Evolutionary conservation across 78 protist species (phyloP), one percentile per base, ranked within the genome.

Genomic region (Dictyostelium intermedium): DNA sequence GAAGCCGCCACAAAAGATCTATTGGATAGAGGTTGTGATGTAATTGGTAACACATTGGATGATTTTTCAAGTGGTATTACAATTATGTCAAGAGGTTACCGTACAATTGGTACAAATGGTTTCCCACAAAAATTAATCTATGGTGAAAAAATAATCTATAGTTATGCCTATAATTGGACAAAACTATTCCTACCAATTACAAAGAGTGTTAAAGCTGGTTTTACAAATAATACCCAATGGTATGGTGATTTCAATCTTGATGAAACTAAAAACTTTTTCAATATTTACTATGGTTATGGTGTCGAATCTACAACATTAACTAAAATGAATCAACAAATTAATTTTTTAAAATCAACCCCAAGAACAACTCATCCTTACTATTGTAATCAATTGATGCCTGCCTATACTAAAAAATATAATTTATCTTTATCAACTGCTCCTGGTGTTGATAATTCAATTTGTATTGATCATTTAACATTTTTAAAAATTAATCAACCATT

Each of bases 81-180:
- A 2, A 16, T 69, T 5, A 63, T 89, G 25, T 25, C 72, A 2
- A 32, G 25, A 27, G 94, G 87, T 25, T 1, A 14, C 1, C 11
- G 56, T 5, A 85, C 81, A 3, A 43, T 89, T 14, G 94, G 94
- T 27, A 89, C 94, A 0, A 89, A 89, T 47, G 94, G 94, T 8
- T 89, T 60, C 39, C 76, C 82, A 34, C 79, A 63, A 32, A 5
- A 37, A 3, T 34, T n/a, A 50, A 35, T 89, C 5, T 80, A 74
- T 66, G 94, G 94, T 80, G 85, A 78, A 9, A 56, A 80, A 0
- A 47, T 89, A 3, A 35, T 66, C 0, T 45, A 41, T n/a, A 70
- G 87, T 70, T 89, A 79, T 70, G 41, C 83, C 0, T 43, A 11
- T 4, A 69, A 89, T 81, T 89, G 94, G 94, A 70, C 92, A 1